Base-by-base conservation (phyloP, 306 rosid genomes). In the Trifolium dubium region DNA sequence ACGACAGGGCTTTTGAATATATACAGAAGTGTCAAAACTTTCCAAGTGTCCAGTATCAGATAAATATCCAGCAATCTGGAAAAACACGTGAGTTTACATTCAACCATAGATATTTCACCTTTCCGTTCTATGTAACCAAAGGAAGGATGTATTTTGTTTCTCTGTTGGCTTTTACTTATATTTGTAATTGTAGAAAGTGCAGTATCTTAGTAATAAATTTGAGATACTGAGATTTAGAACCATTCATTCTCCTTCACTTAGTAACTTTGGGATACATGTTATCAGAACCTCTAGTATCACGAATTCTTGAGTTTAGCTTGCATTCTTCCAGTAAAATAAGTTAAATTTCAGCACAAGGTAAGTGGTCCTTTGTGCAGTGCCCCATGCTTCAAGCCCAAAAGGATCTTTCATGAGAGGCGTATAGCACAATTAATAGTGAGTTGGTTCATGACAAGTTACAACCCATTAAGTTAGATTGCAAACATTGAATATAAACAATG, bases 1-100 rank as follows among this genome's bases (percentile, higher is more conserved):
- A 62, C 69, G 83, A 55, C 92, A 94, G 99, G 92, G 99, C 99
- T 75, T 82, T 83, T 66, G 97, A 91, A 83, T 94, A 94, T 78
- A 65, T 92, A 68, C 82, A 62, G 76, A 77, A 89, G 81, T 79
- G 88, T 81, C 83, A 74, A 80, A 74, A 86, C 71, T 69, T 85
- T 70, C 99, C 99, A 7, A 34, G 73, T 77, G 95, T 94, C 83
- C 72, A 89, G 77, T 92, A 94, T 88, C 85, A 89, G 78, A 71
- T 92, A 77, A 88, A 88, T 53, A 79, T 92, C 79, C 78, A 71
- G 68, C 97, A 85, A 82, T 82, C 80, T 55, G 97, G 99, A 85
- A 94, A 92, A 86, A 60, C 91, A 67, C 66, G 99, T 94, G 85
- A 88, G 99, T 87, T 80, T 71, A 67, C 69, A 70, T 73, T 74